Conservation (phyloP, 129 eudicot species). For the Centella asiatica region DNA sequence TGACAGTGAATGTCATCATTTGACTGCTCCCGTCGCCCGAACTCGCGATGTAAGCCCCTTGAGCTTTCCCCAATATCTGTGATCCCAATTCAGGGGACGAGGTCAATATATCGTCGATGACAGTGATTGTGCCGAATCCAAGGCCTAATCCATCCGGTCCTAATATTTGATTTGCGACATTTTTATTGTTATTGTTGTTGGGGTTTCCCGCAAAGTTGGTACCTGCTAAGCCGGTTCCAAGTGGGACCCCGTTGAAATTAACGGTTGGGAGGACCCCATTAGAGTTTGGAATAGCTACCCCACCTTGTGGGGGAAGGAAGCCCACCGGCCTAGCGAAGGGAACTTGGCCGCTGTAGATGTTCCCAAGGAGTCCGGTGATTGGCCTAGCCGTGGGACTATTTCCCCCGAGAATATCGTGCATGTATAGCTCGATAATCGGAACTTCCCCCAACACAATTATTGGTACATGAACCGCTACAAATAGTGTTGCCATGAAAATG, state of each 20-base stretch:
- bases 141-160: constrained; percentile 91
- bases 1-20: constrained; percentile 91
- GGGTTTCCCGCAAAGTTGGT: constrained; percentile 53
- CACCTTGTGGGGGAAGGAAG: constrained; percentile 55
- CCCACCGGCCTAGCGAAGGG: constrained; percentile 94
- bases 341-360: constrained; percentile 87
- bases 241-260: constrained; percentile 62
- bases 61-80: constrained; percentile 69
- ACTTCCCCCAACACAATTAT: constrained; percentile 17
- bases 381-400: constrained; percentile 81
- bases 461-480: constrained; percentile 20
- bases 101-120: constrained; percentile 84
- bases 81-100: constrained; percentile 62
- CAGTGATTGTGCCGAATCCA: constrained; percentile 91
- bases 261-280: constrained; percentile 77
- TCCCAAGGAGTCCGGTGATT: constrained; percentile 71
- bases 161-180: constrained; percentile 40
- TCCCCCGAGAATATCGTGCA: constrained; percentile 92
- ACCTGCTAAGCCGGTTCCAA: constrained; percentile 82
- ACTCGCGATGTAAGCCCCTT: constrained; percentile 86
- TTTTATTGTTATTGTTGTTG: constrained; percentile 24
- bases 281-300: constrained; percentile 76
- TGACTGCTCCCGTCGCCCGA: constrained; percentile 79
- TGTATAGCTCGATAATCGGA: constrained; percentile 56
- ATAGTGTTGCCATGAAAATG: constrained; percentile 21